Percentiles rank a stretch among this genome's conserved stretches.
phyloP scores from a whole-genome alignment of 2,329 filamentous ascomycete genomes.

The Aspergillus fructus region DNA sequence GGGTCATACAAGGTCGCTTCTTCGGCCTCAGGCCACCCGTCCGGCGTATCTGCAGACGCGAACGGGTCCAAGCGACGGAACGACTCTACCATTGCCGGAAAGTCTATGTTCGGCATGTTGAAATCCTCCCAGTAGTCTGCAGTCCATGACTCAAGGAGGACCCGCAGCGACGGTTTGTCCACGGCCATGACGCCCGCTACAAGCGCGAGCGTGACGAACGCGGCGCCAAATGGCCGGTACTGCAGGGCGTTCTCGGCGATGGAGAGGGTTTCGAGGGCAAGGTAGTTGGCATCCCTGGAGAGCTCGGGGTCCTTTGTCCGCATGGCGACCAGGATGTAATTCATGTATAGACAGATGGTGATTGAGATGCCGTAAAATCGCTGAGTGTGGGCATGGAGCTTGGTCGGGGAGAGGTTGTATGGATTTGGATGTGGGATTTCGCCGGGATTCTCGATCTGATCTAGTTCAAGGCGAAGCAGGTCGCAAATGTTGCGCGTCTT shows the following conservation, averaged over 20 bases:
- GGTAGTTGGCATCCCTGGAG: slow-evolving; percentile 19
- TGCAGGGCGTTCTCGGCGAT: slow-evolving; percentile 25
- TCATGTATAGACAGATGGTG: slow-evolving; percentile 31
- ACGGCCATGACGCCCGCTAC: slow-evolving; percentile 25
- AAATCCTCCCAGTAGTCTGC: slow-evolving; percentile 29
- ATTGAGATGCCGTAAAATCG: slow-evolving; percentile 35
- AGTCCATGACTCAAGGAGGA: slow-evolving; percentile 17
- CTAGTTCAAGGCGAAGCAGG: slow-evolving; percentile 17
- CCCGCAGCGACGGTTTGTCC: slow-evolving; percentile 18
- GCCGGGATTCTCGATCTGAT: slow-evolving; percentile 10
- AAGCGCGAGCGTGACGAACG: slow-evolving; percentile 30
- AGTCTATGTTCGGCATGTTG: background rate
- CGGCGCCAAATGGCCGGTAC: slow-evolving; percentile 35
- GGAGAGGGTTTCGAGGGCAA: slow-evolving; percentile 27
- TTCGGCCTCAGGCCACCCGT: background rate
- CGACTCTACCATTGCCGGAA: background rate
- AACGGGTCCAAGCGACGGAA: background rate
- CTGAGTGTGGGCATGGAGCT: slow-evolving; percentile 31
- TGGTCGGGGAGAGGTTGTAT: background rate
- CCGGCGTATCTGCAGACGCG: background rate
- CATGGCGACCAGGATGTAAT: slow-evolving; percentile 33
- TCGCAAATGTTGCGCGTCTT: slow-evolving; percentile 19
- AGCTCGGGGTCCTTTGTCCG: slow-evolving; percentile 20
- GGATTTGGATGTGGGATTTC: background rate
- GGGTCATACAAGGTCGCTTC: background rate